Evolutionary conservation across 1,139 yeast genomes (phyloP), one percentile per base, ranked within the genome.

Genomic region (Hemisphaericaspora xylofermentans): DNA sequence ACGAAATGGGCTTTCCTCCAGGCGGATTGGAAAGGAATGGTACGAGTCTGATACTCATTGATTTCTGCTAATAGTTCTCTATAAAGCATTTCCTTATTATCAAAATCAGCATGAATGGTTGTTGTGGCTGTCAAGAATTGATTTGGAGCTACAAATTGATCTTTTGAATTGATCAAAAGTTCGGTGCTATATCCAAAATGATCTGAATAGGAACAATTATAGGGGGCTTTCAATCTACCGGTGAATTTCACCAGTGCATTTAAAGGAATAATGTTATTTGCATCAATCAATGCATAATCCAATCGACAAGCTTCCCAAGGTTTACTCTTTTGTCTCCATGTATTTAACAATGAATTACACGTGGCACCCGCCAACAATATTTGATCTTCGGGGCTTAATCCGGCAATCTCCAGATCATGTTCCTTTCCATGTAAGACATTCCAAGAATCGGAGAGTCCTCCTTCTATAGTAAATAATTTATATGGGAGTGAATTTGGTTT

Each of bases 151-250:
- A 33, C 43, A n/a, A 41, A 39, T 16, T 28, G 38, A 18, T 32
- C 44, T n/a, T 42, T 43, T 12, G 43, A 33, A 28, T 46, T 48
- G 26, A 62, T 44, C 15, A 39, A 38, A 31, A 83, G 58, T 14
- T 79, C 78, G 14, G 88, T 82, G 25, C 79, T 68, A 54, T 89
- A 86, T 0, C 93, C 99, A 71, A 94, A 93, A 67, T 93, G 98
- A 58, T 93, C 99, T 0, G 96, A 88, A 50, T 78, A 84, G 4
- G 95, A 85, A 50, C 74, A 68, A 6, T 87, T 83, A 12, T 78
- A 63, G 2, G 71, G 70, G 1, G 67, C 66, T 0, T 86, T 83
- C 10, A 88, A 66, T 16, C 60, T 56, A 36, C 88, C 96, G 0
- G 88, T 82, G 57, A 91, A 89, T 26, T 74, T 73, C 2, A 89